These are phyloP conservation scores for Asterochloris erici DNA, from an alignment of 139 green algal genomes.

Conservation along the genomic window DNA sequence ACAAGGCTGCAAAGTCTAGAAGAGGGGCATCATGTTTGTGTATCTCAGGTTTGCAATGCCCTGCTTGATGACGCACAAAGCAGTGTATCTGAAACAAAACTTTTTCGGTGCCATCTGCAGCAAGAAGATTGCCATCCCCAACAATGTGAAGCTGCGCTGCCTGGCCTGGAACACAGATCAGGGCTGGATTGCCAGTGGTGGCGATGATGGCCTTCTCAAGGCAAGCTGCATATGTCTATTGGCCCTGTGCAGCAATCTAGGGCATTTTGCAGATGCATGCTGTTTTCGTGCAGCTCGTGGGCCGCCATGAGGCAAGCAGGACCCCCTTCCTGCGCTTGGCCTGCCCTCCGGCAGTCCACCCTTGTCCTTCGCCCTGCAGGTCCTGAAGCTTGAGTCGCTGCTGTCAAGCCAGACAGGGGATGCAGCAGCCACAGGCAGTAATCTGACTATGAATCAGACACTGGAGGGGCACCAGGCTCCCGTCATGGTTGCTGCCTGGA, in stretches of 20 bases:
- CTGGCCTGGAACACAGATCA: constrained; percentile 70
- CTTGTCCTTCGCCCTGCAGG: too few relatives aligned
- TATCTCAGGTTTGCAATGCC: too few relatives aligned
- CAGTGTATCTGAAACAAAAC: too few relatives aligned
- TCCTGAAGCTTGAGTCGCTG: background rate
- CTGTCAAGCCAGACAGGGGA: background rate
- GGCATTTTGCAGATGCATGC: background rate
- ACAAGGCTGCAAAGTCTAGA: too few relatives aligned
- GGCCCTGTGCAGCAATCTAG: background rate
- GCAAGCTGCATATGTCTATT: constrained; percentile 25
- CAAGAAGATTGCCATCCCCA: constrained; percentile 88
- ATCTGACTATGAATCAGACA: constrained; percentile 40
- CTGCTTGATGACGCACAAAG: too few relatives aligned
- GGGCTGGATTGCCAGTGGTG: constrained; percentile 76
- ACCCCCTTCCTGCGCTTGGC: background rate
- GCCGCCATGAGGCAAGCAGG: background rate
- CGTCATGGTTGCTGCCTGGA: constrained; percentile 66
- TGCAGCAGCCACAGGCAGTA: background rate
- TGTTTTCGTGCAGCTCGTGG: background rate
- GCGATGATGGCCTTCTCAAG: constrained; percentile 78
- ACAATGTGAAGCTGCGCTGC: constrained; percentile 58
- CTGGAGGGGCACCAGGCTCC: constrained; percentile 71
- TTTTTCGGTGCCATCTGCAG: constrained; percentile 32
- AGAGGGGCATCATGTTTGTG: too few relatives aligned
- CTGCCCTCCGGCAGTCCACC: background rate